Conservation (phyloP, 495 filamentous ascomycete genomes). For the Tuber aestivum region DNA sequence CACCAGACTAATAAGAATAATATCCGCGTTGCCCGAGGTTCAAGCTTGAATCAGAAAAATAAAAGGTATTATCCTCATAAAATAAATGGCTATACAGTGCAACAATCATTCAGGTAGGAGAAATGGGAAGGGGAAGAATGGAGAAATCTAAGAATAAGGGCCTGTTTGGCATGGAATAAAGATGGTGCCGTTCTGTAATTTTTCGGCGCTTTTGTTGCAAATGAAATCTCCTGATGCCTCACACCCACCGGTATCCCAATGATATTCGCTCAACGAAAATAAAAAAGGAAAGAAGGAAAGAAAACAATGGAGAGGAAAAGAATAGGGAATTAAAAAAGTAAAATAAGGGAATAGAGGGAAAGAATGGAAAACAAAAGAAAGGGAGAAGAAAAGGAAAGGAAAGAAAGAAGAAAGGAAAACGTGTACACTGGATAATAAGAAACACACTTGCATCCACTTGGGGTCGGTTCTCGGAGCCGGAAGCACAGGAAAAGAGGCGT, state of each 20-base stretch:
- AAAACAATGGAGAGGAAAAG: too few species aligned
- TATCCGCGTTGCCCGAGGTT: background rate
- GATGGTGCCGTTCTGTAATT: background rate
- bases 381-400: slow-evolving; percentile 25
- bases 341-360: slow-evolving; percentile 19
- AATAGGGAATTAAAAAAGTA: slow-evolving; percentile 9
- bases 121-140: background rate
- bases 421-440: background rate
- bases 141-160: background rate
- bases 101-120: background rate
- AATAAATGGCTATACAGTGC: background rate
- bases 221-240: background rate
- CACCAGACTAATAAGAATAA: background rate
- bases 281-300: too few species aligned
- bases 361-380: slow-evolving; percentile 24
- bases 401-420: slow-evolving; percentile 30
- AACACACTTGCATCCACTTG: background rate
- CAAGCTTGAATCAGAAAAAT: background rate
- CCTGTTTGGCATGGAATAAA: background rate
- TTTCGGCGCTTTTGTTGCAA: background rate
- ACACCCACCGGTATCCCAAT: background rate
- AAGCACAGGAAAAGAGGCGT: background rate
- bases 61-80: background rate
- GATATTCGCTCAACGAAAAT: too few species aligned
- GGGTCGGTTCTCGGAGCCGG: background rate